phyloP scores from a whole-genome alignment of 2,329 filamentous ascomycete genomes.

The Xylaria digitata region DNA sequence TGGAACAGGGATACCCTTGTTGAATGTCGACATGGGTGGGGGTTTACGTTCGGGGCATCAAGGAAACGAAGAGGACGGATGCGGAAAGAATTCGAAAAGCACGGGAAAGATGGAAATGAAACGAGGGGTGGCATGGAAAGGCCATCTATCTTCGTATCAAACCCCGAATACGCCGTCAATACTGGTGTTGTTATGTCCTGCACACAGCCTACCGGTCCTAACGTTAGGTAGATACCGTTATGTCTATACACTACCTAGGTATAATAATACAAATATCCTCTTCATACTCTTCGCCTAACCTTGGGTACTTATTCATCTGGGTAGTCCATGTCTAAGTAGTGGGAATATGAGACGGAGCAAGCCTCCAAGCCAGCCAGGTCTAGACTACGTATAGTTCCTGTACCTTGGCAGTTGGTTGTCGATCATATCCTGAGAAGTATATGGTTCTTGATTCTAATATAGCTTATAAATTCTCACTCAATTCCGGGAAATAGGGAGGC shows the following conservation, averaged over 20 bases:
- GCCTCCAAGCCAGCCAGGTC: constrained; percentile 3
- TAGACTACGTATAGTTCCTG: neutral
- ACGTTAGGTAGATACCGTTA: too few species aligned
- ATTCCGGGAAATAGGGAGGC: neutral
- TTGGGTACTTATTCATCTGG: neutral
- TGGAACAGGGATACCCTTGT: constrained; percentile 12
- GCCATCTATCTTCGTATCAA: too few species aligned
- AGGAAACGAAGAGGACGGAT: too few species aligned
- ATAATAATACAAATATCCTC: too few species aligned
- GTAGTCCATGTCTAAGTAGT: neutral
- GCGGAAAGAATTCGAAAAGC: neutral
- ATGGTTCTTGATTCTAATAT: neutral
- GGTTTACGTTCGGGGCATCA: neutral
- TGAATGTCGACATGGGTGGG: neutral
- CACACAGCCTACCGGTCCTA: too few species aligned
- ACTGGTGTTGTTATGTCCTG: too few species aligned
- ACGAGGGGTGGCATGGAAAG: too few species aligned
- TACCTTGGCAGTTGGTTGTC: neutral
- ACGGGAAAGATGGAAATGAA: neutral
- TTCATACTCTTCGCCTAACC: neutral
- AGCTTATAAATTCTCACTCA: too few species aligned
- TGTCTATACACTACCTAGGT: too few species aligned
- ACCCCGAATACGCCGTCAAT: too few species aligned
- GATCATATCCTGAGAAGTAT: constrained; percentile 19
- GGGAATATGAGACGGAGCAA: neutral